Evolutionary conservation across 495 filamentous ascomycete species (phyloP).

Genomic region (Aspergillus wentii): DNA sequence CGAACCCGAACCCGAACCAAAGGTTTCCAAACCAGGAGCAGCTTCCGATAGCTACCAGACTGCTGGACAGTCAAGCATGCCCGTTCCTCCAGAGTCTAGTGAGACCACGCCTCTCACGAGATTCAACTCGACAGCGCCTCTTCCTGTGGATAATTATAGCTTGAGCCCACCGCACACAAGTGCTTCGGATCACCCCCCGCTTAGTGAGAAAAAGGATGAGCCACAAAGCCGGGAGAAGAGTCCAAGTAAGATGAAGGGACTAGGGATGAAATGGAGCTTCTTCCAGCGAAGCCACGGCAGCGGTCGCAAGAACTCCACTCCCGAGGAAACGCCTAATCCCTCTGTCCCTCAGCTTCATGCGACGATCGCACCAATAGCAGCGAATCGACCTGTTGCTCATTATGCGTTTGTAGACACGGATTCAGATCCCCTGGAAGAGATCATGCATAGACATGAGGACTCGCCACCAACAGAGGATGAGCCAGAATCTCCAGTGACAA

Average conservation of each 20-base stretch:
- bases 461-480: constrained; percentile 41
- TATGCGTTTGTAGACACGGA: constrained; percentile 81
- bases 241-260: constrained; percentile 22
- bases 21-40: too few relatives aligned
- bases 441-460: constrained; percentile 57
- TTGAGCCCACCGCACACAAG: too few relatives aligned
- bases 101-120: too few relatives aligned
- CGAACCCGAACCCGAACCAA: too few relatives aligned
- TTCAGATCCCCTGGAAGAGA: constrained; percentile 60
- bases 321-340: constrained; percentile 1
- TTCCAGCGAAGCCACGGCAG: constrained; percentile 56
- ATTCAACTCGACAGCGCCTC: too few relatives aligned
- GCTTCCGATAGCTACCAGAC: too few relatives aligned
- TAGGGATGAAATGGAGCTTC: constrained; percentile 70
- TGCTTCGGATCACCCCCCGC: too few relatives aligned
- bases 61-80: too few relatives aligned
- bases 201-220: too few relatives aligned
- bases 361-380: constrained; percentile 30
- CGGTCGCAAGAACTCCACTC: constrained; percentile 13
- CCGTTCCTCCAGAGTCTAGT: too few relatives aligned
- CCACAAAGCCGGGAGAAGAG: background rate
- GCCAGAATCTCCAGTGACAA: constrained; percentile 14
- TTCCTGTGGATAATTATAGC: too few relatives aligned
- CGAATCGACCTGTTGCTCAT: constrained; percentile 56
- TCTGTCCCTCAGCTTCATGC: constrained; percentile 31